Base-by-base conservation (phyloP, 495 filamentous ascomycete genomes). In the Pseudevernia furfuracea region DNA sequence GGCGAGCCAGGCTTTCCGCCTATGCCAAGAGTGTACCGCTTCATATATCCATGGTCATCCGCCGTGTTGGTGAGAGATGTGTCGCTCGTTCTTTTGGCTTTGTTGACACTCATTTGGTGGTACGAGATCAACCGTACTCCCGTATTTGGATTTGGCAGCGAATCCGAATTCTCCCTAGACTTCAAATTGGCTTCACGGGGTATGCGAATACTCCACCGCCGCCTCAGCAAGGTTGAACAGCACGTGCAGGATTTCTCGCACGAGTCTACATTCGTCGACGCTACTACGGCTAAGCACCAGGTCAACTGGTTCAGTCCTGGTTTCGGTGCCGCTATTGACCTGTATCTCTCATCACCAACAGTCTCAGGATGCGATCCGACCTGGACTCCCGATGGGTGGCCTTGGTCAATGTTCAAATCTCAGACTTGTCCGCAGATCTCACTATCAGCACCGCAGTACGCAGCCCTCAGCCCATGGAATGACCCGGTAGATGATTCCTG, bases 401-500 rank as follows among this genome's bases (percentile, higher is more conserved):
- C 48, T 9, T 56, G 19, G 38, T 55, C 52, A 10, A 10, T 55
- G 52, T 38, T 56, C n/a, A 41, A 41, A 12, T n/a, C 36, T 4
- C 59, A 43, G 15, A 43, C 21, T 4, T 63, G 61, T 63, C 61
- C 23, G 0, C 8, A 56, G 14, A 17, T 23, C 4, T 4, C 36
- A 6, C 11, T 66, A 6, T 61, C 65, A 17, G 32, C 36, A 48
- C 58, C 62, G 1, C 66, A 46, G 9, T 44, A 10, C 17, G 57
- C 41, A 8, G 79, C 78, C 23, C 68, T 80, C 21, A 57, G 61
- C 5, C 61, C 73, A 1, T 81, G 80, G 80, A 66, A 76, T 17
- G 80, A 81, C 32, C 63, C 63, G 11, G 62, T 72, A 9, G 77
- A 76, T n/a, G 80, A 82, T 38, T 77, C 78, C 64, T 82, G 78